A percentile compares a stretch with the other conserved stretches of the same genome.
Evolutionary conservation across 805 yeast genomes (phyloP).

Genomic region (Wickerhamia fluorescens): DNA sequence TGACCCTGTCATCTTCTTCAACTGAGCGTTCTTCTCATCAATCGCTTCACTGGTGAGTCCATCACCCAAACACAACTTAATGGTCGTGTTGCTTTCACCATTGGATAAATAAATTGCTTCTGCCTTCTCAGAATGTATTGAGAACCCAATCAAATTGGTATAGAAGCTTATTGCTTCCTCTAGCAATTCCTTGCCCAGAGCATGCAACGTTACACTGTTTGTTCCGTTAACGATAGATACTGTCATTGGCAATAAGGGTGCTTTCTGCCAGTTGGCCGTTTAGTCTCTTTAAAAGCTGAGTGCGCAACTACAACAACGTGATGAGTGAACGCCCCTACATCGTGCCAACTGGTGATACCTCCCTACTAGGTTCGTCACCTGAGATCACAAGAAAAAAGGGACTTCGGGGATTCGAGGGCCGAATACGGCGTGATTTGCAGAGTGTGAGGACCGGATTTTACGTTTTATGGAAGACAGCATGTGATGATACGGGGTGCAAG

Average conservation of each 20-base stretch:
- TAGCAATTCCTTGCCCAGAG: constrained; percentile 41
- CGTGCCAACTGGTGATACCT: too few species aligned
- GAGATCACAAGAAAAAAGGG: too few species aligned
- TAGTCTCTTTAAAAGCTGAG: too few species aligned
- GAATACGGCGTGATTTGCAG: too few species aligned
- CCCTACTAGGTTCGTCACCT: too few species aligned
- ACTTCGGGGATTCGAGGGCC: too few species aligned
- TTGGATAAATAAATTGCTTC: constrained; percentile 16
- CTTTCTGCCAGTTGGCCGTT: too few species aligned
- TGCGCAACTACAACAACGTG: too few species aligned
- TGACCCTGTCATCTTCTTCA: constrained; percentile 11
- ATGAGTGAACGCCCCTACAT: too few species aligned
- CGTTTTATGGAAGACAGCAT: too few species aligned
- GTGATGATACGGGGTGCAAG: too few species aligned
- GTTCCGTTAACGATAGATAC: constrained; percentile 50
- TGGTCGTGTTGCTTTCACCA: constrained; percentile 13
- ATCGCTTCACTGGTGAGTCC: constrained; percentile 12
- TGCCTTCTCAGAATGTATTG: constrained; percentile 13
- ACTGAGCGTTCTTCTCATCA: constrained; percentile 6
- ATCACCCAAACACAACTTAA: constrained; percentile 13
- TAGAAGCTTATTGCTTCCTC: constrained; percentile 51
- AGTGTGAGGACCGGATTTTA: too few species aligned
- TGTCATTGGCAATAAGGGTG: constrained; percentile 3
- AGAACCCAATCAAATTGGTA: constrained; percentile 25
- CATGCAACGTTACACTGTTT: constrained; percentile 45